phyloP scores from a whole-genome alignment of 1,284 basidiomycete genomes.

The Polyporus tsugae region DNA sequence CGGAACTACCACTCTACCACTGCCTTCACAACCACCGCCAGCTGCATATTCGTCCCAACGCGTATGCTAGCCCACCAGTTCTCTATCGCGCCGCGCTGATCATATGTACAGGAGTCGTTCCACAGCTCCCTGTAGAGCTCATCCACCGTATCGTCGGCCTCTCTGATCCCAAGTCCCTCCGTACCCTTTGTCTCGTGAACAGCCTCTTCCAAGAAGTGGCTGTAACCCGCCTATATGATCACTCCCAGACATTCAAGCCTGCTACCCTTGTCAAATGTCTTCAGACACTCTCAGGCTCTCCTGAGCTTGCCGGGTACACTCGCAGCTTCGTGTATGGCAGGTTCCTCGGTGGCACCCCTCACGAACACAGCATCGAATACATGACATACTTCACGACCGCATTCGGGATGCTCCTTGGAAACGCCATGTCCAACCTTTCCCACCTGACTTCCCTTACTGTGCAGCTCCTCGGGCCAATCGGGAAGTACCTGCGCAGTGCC shows the following conservation, averaged over 20 bases:
- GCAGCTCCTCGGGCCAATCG: constrained; percentile 2
- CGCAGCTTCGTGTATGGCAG: background rate
- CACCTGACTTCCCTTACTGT: constrained; percentile 5
- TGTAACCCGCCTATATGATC: background rate
- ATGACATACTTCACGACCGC: constrained; percentile 8
- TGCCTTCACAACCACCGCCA: background rate
- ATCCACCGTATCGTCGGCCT: background rate
- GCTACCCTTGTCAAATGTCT: background rate
- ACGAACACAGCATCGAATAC: background rate
- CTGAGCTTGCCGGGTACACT: background rate
- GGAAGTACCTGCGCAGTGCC: background rate
- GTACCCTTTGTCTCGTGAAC: background rate
- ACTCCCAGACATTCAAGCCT: background rate
- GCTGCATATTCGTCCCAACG: background rate
- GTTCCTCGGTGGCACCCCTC: background rate
- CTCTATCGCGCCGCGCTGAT: background rate
- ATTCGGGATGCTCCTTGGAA: constrained; percentile 9
- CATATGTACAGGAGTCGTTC: background rate
- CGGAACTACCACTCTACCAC: background rate
- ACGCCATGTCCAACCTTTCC: background rate
- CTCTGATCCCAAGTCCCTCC: background rate
- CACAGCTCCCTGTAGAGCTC: background rate
- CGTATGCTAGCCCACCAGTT: background rate
- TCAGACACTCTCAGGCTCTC: background rate
- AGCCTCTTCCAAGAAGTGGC: constrained; percentile 2